Base-by-base conservation (phyloP, 257 asterid genomes). In the Plectranthus barbatus region DNA sequence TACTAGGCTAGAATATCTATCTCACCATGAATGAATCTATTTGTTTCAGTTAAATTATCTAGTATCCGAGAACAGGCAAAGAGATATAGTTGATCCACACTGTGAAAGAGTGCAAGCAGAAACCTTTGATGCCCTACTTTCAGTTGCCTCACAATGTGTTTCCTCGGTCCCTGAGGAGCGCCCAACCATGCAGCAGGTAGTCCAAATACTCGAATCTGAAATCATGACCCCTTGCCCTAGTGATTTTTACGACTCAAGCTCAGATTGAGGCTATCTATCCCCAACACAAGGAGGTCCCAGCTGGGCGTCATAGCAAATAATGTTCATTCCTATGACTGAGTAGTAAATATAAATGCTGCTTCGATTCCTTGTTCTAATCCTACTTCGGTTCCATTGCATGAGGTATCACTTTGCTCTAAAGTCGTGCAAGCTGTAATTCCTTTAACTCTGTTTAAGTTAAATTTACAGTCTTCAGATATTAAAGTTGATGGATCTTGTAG, bases 211-310 rank as follows among this genome's bases (percentile, higher is more conserved):
- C 17, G 98, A 91, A 78, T 88, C 98, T 7, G 94, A 88, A 77
- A 90, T 88, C 64, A 82, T 77, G 81, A 91, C 95, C 11, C 96
- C 98, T 4, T 88, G 94, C 79, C 96, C 96, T 9, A 88, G 98
- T 66, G 98, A 86, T 63, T 88, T 91, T 81, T 91, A 91, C 15
- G 98, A 91, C 69, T 91, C 96, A 1, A 74, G 69, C 80, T 87
- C 95, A 0, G 96, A 87, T 46, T 87, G 76, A 87, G 62, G 74
- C 72, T 53, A 17, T 60, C 23, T 26, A 37, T 48, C 10, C 33
- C 61, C 60, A 63, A 64, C 26, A 29, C 52, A 46, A 62, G 49
- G 71, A 12, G 1, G 20, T 34, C 46, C 1, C 31, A 7, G 40
- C 42, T 15, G 9, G n/a, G n/a, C n/a, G n/a, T n/a, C 47, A 46